Conservation (phyloP, 148 eudicot genomes). For the Rheum nobile region DNA sequence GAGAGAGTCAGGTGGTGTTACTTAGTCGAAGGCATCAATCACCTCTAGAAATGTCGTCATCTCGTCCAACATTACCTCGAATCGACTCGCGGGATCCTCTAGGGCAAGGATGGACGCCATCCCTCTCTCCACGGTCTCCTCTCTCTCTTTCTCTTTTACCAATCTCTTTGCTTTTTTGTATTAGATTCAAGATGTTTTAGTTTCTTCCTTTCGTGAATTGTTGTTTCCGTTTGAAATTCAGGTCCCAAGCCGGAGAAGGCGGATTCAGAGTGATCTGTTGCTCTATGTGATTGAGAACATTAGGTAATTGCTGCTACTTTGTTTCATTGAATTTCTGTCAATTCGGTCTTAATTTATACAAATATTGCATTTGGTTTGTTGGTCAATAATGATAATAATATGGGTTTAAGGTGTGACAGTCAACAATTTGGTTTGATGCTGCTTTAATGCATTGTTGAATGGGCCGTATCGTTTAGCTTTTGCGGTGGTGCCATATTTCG, state of each 20-base stretch:
- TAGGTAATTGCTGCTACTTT: conserved; percentile 5
- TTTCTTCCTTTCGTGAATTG: background rate
- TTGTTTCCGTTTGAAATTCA: conserved; percentile 1
- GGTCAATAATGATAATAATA: background rate
- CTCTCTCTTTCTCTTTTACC: conserved; percentile 2
- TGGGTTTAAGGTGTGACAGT: background rate
- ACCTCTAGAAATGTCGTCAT: conserved; percentile 82
- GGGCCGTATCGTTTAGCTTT: too few relatives aligned
- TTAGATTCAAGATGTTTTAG: background rate
- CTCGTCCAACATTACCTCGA: conserved; percentile 83
- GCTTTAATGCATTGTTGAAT: background rate
- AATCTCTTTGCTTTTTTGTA: background rate
- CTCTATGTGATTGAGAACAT: background rate
- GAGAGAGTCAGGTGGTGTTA: conserved; percentile 78
- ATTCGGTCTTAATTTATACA: background rate
- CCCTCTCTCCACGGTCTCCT: conserved; percentile 51
- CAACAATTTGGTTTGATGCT: too few relatives aligned
- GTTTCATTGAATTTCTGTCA: background rate
- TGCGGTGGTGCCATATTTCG: too few relatives aligned
- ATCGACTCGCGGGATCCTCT: conserved; percentile 81
- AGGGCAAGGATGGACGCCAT: conserved; percentile 81
- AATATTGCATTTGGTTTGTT: background rate
- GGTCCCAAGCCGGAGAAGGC: conserved; percentile 10
- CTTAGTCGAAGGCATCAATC: conserved; percentile 79
- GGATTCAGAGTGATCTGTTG: conserved; percentile 4